These are phyloP conservation scores for Tolypocladium pustulatum DNA, from an alignment of 2,329 filamentous ascomycete species.

Conservation along the genomic window DNA sequence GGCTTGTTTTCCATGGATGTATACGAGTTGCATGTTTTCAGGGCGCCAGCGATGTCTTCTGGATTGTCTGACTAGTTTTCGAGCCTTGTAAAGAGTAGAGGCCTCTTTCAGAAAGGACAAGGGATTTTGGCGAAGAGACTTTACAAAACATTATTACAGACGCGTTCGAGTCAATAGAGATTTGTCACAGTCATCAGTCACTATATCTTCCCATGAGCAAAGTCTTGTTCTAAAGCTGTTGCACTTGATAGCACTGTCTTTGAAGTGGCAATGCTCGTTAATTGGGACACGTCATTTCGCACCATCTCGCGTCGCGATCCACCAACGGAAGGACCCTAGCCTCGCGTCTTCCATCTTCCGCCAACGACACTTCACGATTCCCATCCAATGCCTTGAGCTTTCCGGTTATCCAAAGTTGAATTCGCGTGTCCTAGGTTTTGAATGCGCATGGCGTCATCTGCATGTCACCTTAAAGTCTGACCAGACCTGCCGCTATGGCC, in stretches of 20 bases:
- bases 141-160: background rate
- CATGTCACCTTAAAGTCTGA: background rate
- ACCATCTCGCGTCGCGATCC: conserved; percentile 12
- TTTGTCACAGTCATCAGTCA: background rate
- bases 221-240: background rate
- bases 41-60: background rate
- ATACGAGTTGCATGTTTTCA: background rate
- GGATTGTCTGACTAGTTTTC: background rate
- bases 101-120: background rate
- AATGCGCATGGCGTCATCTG: background rate
- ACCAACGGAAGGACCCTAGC: background rate
- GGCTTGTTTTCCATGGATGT: background rate
- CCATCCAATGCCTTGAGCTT: background rate
- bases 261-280: no score
- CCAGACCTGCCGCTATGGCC: conserved; percentile 11
- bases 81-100: background rate
- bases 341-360: background rate
- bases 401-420: no score
- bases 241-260: background rate
- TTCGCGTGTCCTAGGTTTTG: background rate
- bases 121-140: background rate
- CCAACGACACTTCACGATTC: background rate
- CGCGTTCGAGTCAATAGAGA: background rate
- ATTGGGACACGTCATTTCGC: conserved; percentile 17
- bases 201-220: background rate